Base-by-base conservation (phyloP, 2,329 filamentous ascomycete species). In the Dothiorella sarmentorum region DNA sequence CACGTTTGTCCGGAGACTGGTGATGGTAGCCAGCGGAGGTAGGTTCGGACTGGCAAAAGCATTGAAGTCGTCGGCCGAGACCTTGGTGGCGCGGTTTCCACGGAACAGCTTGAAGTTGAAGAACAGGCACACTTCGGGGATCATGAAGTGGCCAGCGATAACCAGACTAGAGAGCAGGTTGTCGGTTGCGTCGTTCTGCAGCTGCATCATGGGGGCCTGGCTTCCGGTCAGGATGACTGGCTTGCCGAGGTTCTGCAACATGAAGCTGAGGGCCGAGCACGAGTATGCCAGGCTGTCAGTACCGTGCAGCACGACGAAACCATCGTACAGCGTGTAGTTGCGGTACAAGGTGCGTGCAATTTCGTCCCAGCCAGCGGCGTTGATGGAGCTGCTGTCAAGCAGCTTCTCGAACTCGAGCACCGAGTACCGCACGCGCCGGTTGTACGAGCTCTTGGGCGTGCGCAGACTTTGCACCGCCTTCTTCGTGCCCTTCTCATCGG, bases 91-190 rank as follows among this genome's bases (percentile, higher is more conserved):
- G 61, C 92, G 81, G 74, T 96, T 96, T 15, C 92, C 92, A 24
- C 92, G 85, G 76, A 92, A 95, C 18, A 97, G 82, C 64, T 87
- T 90, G 76, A 95, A 89, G 74, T 94, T 90, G 80, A 97, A 97
- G 78, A 95, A 96, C 33, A 97, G 81, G 70, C 90, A 92, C 56
- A 97, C 92, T 72, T 96, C 92, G 0, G 92, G 91, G 60, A 97
- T 90, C 76, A 91, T 89, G 69, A 96, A 96, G 61, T 94, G 94
- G 31, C 91, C 91, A 3, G 92, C 92, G 58, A 96, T 88, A 68
- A 96, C 91, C 68, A 96, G 81, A 1, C 90, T 92, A 18, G 90
- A 90, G 4, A 96, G 82, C 11, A 97, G 82, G 68, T 96, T 97
- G 75, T 95, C 91, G 35, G 91, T 89, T 9, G 91, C 92, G 72